phyloP scores from a whole-genome alignment of 2,329 filamentous ascomycete species.

The Endoconidiophora polonica region DNA sequence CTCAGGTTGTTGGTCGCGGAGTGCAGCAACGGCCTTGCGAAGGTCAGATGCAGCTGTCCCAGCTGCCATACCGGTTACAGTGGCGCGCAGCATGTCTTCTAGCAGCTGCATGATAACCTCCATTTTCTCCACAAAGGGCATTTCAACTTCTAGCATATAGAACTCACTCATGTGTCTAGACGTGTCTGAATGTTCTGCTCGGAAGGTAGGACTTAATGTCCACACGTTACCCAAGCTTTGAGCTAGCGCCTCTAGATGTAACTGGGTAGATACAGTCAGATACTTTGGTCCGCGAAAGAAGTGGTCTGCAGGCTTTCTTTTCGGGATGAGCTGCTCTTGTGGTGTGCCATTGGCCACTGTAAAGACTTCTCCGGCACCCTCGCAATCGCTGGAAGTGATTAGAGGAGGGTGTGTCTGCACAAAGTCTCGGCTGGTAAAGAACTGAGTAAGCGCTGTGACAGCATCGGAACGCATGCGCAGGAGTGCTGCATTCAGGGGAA shows the following conservation, averaged over 20 bases:
- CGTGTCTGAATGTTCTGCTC: constrained; percentile 86
- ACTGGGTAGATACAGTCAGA: constrained; percentile 83
- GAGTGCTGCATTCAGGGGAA: constrained; percentile 64
- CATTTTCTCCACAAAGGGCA: constrained; percentile 59
- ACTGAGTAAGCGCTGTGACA: constrained; percentile 54
- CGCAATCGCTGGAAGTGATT: constrained; percentile 92
- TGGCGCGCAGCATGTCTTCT: constrained; percentile 55
- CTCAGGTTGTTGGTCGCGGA: constrained; percentile 15
- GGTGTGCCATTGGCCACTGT: constrained; percentile 37
- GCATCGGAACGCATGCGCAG: constrained; percentile 70
- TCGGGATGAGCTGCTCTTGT: constrained; percentile 16
- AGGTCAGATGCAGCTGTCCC: constrained; percentile 29
- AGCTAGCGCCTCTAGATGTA: constrained; percentile 83
- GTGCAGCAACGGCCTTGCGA: constrained; percentile 20
- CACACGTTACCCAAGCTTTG: constrained; percentile 83
- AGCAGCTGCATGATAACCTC: constrained; percentile 60
- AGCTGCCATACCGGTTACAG: constrained; percentile 25
- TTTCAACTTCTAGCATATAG: constrained; percentile 93
- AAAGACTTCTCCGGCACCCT: constrained; percentile 92
- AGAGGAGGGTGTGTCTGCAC: constrained; percentile 82
- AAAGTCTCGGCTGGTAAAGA: constrained; percentile 56
- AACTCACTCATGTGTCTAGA: constrained; percentile 91
- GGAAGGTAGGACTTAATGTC: constrained; percentile 85
- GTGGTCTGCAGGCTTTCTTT: constrained; percentile 24
- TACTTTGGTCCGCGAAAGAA: constrained; percentile 89